Base-by-base conservation (phyloP, 352 stramenopile species). In the Pythium coloratum region DNA sequence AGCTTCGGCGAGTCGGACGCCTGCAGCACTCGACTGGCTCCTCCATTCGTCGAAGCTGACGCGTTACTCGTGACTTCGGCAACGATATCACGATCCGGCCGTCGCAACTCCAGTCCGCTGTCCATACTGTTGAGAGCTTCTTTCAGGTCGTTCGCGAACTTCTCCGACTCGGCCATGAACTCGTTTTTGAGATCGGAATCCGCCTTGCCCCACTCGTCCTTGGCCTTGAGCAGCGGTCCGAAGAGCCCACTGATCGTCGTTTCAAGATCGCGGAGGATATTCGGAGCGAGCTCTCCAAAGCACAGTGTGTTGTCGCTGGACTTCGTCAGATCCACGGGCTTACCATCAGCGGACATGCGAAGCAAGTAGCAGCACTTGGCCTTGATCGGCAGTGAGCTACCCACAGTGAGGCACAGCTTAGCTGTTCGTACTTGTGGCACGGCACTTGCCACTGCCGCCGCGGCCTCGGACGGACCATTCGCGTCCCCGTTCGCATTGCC, bases 111-210 rank as follows among this genome's bases (percentile, higher is more conserved):
- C 2, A 99, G 81, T 0, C 97, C 97, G 33, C 90, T 96, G 66
- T 97, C 92, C 77, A 99, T 97, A 73, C 88, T 98, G 64, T 95
- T 98, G 6, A 99, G 79, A 2, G 97, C 94, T 54, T 98, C 96
- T 58, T 98, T 97, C 18, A 99, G 75, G 64, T 97, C 96, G 44
- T 78, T 89, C 16, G 95, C 87, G 73, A 99, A 99, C 56, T 97
- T 96, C 18, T 97, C 90, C 46, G 97, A 98, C 73, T 99, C 96
- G 56, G 80, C 84, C 77, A 97, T 96, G 72, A 99, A 99, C 63
- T 96, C 88, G 55, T 77, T 75, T 69, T 96, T 97, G 28, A 98
- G 73, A 62, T 98, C 94, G 6, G 89, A 61, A 66, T 98, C 95
- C 2, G 96, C 92, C 67, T 98, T 97, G 2, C 97, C 97, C 97